Evolutionary conservation across 768 basidiomycete species (phyloP).

Genomic region (Boletus barrowsii): DNA sequence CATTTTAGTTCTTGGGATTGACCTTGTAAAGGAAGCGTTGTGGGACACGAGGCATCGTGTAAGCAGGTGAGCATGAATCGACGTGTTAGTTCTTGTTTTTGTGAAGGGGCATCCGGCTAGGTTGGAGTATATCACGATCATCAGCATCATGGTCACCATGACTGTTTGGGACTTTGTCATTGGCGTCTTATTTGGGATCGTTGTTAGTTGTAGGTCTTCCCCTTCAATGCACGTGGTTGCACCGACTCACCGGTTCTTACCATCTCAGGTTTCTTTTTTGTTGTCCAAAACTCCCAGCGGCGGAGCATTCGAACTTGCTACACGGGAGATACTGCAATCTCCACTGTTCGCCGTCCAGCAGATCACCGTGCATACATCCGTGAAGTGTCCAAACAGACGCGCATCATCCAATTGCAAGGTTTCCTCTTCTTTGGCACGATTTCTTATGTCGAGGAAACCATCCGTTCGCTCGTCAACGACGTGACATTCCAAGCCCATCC

Average conservation of each 20-base stretch:
- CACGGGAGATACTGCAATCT: constrained; percentile 80
- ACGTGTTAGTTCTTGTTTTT: background rate
- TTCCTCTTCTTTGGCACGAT: constrained; percentile 96
- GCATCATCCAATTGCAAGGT: constrained; percentile 85
- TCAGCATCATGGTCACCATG: constrained; percentile 89
- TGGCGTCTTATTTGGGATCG: constrained; percentile 88
- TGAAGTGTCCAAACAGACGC: constrained; percentile 90
- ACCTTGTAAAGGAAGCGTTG: constrained; percentile 90
- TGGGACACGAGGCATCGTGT: constrained; percentile 95
- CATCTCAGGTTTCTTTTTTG: constrained; percentile 81
- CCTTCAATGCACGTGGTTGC: background rate
- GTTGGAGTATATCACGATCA: constrained; percentile 78
- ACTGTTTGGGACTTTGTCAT: constrained; percentile 92
- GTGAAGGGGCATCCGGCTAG: constrained; percentile 32
- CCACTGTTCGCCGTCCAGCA: constrained; percentile 87
- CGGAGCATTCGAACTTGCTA: constrained; percentile 81
- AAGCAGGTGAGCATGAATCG: constrained; percentile 50
- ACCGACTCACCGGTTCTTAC: background rate
- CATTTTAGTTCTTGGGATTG: constrained; percentile 92
- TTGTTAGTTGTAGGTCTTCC: constrained; percentile 72
- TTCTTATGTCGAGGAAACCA: constrained; percentile 81
- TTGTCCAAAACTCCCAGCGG: constrained; percentile 89
- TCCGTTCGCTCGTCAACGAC: constrained; percentile 69
- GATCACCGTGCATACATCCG: constrained; percentile 86
- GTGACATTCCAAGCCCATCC: constrained; percentile 71